phyloP scores from a whole-genome alignment of 106 monocot species.

The Acanthochlamys bracteata region DNA sequence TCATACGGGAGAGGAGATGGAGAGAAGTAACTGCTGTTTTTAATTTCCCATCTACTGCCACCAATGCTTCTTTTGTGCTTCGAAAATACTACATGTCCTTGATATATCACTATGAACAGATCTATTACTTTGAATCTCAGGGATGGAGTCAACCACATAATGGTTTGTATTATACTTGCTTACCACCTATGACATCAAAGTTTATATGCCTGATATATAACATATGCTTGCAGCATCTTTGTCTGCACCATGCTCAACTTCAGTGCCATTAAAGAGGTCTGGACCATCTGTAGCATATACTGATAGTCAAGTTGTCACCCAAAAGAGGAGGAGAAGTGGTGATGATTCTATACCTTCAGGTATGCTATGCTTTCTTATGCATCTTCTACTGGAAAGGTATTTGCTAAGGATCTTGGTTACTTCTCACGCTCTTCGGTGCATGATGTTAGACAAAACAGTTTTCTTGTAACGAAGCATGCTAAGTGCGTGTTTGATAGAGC shows the following conservation, averaged over 20 bases:
- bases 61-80: slow-evolving; percentile 93
- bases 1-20: slow-evolving; percentile 68
- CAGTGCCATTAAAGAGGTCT: slow-evolving; percentile 16
- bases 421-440: too few relatives aligned
- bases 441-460: too few relatives aligned
- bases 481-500: too few relatives aligned
- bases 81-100: slow-evolving; percentile 85
- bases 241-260: slow-evolving; percentile 5
- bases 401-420: too few relatives aligned
- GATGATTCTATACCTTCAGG: slow-evolving; percentile 32
- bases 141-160: slow-evolving; percentile 34
- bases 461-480: too few relatives aligned
- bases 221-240: slow-evolving; percentile 11
- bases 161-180: slow-evolving; percentile 15
- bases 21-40: slow-evolving; percentile 80
- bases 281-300: slow-evolving; percentile 5
- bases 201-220: not conserved
- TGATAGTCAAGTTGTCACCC: slow-evolving; percentile 16
- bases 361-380: slow-evolving; percentile 17
- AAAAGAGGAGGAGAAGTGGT: slow-evolving; percentile 34
- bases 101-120: slow-evolving; percentile 72
- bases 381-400: not conserved
- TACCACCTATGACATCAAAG: not conserved
- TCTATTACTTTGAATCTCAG: slow-evolving; percentile 65
- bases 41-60: slow-evolving; percentile 89